Conservation (phyloP, 148 eudicot species). For the Fagopyrum esculentum region DNA sequence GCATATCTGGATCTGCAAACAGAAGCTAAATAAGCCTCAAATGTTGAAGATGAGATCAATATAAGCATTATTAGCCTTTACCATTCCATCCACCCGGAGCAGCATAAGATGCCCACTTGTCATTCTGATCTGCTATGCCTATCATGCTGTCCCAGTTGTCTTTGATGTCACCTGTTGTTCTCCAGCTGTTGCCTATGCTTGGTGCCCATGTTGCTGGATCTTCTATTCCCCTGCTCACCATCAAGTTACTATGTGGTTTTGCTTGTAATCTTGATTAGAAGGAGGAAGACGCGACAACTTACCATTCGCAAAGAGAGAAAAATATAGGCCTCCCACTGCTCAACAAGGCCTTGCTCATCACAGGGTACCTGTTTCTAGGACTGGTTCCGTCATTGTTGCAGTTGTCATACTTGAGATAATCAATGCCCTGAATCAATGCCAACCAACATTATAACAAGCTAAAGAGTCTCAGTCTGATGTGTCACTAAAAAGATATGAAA, state of each 20-base stretch:
- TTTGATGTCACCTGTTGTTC: constrained; percentile 71
- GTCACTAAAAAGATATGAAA: not conserved
- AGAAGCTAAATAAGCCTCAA: not conserved
- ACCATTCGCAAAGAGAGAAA: constrained; percentile 87
- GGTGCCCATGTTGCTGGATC: constrained; percentile 81
- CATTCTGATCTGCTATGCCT: constrained; percentile 56
- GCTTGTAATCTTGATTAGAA: too few species aligned
- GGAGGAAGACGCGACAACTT: constrained; percentile 9
- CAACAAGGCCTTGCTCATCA: constrained; percentile 59
- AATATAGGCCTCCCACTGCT: constrained; percentile 64
- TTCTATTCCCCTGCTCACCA: constrained; percentile 51
- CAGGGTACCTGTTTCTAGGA: constrained; percentile 58
- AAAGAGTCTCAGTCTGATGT: not conserved
- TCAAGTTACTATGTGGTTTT: too few species aligned
- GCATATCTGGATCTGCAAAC: constrained; percentile 81
- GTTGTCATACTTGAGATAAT: constrained; percentile 90
- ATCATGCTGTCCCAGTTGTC: constrained; percentile 78
- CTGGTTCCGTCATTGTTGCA: constrained; percentile 36
- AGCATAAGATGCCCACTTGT: constrained; percentile 63
- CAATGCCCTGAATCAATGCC: constrained; percentile 44
- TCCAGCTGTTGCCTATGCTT: constrained; percentile 73
- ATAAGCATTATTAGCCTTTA: not conserved
- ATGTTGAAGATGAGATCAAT: not conserved
- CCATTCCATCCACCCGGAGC: constrained; percentile 92
- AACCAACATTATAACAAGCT: not conserved